Percentiles rank a stretch among this genome's conserved stretches.
Conservation (phyloP, 176 grass and related monocot genomes). For the Thinopyrum elongatum region DNA sequence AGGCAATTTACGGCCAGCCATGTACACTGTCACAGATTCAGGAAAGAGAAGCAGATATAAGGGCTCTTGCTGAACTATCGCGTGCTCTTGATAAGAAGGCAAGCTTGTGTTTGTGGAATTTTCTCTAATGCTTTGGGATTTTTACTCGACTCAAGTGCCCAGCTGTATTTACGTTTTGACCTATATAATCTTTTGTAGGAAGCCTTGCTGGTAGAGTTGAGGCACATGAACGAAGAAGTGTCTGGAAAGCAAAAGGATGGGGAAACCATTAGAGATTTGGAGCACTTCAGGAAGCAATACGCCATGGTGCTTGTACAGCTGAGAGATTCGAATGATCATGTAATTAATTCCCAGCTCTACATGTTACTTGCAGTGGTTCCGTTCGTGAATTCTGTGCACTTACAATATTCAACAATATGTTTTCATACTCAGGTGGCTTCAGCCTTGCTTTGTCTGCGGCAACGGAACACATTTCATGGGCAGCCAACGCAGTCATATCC, state of each 20-base stretch:
- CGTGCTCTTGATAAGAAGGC: conserved; percentile 94
- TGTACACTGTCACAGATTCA: conserved; percentile 89
- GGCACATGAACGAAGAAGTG: conserved; percentile 98
- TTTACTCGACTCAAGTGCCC: conserved; percentile 8
- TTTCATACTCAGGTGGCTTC: conserved; percentile 68
- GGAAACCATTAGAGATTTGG: conserved; percentile 72
- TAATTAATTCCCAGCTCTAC: conserved; percentile 21
- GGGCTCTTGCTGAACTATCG: conserved; percentile 93
- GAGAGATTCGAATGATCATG: conserved; percentile 95
- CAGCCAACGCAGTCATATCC: conserved; percentile 57
- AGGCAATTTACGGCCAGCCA: conserved; percentile 86
- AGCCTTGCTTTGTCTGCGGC: conserved; percentile 81
- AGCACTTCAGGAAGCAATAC: conserved; percentile 92
- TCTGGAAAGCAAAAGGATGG: conserved; percentile 85
- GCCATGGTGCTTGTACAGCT: conserved; percentile 94
- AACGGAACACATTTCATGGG: conserved; percentile 84
- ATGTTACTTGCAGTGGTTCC: conserved; percentile 1
- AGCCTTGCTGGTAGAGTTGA: conserved; percentile 86
- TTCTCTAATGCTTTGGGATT: not conserved
- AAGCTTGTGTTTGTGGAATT: conserved; percentile 15
- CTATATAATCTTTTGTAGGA: conserved; percentile 56
- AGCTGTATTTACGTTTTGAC: not conserved
- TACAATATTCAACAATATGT: not conserved
- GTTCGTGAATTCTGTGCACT: conserved; percentile 4
- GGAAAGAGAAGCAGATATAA: conserved; percentile 98